Evolutionary conservation across 805 yeast species (phyloP).

Genomic region (Kuraishia cidri): DNA sequence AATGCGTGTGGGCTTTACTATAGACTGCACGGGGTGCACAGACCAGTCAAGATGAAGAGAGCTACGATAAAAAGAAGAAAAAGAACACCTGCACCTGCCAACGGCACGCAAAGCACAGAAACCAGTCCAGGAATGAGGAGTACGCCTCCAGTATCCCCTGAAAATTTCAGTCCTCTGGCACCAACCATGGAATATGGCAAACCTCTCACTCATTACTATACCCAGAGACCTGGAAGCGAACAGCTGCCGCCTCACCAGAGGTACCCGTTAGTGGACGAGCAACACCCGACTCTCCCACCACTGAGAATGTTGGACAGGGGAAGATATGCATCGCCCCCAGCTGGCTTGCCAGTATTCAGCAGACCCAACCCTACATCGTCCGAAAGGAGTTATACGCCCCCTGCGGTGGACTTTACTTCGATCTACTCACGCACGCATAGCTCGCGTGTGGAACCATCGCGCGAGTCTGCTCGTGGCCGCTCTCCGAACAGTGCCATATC

Average conservation of each 20-base stretch:
- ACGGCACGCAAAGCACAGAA: neutral
- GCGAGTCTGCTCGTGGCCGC: neutral
- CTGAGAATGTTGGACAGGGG: neutral
- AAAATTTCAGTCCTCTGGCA: too few species aligned
- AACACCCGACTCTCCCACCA: too few species aligned
- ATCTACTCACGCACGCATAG: neutral
- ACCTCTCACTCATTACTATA: neutral
- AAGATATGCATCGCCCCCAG: neutral
- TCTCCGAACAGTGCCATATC: neutral
- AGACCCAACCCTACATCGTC: neutral
- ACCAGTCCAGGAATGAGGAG: neutral
- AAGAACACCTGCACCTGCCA: constrained; percentile 1
- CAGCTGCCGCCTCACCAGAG: neutral
- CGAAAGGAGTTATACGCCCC: neutral
- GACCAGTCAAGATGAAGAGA: constrained; percentile 72
- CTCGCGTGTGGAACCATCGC: neutral
- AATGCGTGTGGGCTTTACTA: constrained; percentile 83
- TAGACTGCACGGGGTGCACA: constrained; percentile 63
- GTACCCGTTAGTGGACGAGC: neutral
- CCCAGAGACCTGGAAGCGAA: neutral
- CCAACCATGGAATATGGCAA: neutral
- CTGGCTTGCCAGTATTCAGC: neutral
- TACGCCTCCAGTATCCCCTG: neutral
- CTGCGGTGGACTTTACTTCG: neutral
- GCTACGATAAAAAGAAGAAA: constrained; percentile 68